Evolutionary conservation across 495 filamentous ascomycete species (phyloP), one percentile per base, ranked within the genome.

Genomic region (Tuber calosporum): DNA sequence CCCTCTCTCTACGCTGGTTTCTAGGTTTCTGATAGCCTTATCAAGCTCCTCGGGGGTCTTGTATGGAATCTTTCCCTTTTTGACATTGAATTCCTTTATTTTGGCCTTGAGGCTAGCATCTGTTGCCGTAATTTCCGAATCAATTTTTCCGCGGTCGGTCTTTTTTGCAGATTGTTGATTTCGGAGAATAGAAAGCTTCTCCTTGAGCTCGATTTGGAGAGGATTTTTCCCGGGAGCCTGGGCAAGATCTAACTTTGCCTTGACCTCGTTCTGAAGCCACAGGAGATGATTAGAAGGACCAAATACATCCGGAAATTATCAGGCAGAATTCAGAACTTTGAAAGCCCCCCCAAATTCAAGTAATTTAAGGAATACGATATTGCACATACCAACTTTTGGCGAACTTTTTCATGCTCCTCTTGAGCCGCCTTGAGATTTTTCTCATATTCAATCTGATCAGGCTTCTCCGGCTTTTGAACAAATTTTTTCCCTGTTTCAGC

Each of bases 31-130:
- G 77, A 99, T 94, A 82, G 93, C 88, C 34, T 85, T 85, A 82
- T 98, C 93, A 69, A 98, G 84, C 58, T 98, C 95, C 45, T 94
- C 94, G 69, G 91, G 88, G 74, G 84, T 91, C 87, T 93, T 96
- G 87, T 90, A 98, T 36, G 87, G 83, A 71, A 97, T 87, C 81
- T 89, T 89, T 80, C 87, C 86, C 66, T 90, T 88, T 41, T 91
- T 91, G 73, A 85, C 86, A 86, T 98, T 97, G 81, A 93, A 90
- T 84, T 97, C 93, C 76, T 87, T 86, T 76, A 94, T 90, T 78
- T 89, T 89, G 71, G 88, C 87, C 83, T 93, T 93, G 71, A 98
- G 84, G 73, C 91, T 89, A 76, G 90, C 88, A 75, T 97, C 94
- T 58, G 96, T 86, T 42, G 87, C 87, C 85, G 92, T 93, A 83